Evolutionary conservation across 2,329 filamentous ascomycete species (phyloP).

Genomic region (Diaporthe capsici): DNA sequence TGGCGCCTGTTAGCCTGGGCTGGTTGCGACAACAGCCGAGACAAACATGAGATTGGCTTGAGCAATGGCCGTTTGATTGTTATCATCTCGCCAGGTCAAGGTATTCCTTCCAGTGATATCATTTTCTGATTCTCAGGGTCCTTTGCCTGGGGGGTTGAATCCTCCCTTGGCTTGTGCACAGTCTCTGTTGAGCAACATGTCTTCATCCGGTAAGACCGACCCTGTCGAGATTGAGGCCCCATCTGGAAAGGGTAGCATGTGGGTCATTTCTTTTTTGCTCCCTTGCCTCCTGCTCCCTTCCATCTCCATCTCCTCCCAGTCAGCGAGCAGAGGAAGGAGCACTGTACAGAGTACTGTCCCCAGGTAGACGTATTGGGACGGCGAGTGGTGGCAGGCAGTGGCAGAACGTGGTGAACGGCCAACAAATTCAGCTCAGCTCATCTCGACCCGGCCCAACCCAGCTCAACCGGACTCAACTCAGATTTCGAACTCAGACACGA

Average conservation of each 20-base stretch:
- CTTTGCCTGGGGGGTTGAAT: neutral
- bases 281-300: slow-evolving; percentile 6
- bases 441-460: neutral
- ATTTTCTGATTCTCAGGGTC: slow-evolving; percentile 8
- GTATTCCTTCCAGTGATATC: neutral
- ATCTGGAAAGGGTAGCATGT: slow-evolving; percentile 21
- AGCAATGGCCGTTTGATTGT: slow-evolving; percentile 30
- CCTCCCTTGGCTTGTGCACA: slow-evolving; percentile 18
- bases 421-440: slow-evolving; percentile 8
- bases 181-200: neutral
- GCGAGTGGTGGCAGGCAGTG: neutral
- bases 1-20: slow-evolving; percentile 22
- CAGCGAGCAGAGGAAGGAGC: neutral
- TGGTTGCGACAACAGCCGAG: slow-evolving; percentile 21
- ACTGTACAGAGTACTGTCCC: neutral
- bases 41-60: slow-evolving; percentile 26
- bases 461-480: neutral
- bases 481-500: slow-evolving; percentile 5
- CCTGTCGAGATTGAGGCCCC: neutral
- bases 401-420: slow-evolving; percentile 8
- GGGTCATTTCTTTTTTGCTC: neutral
- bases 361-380: neutral
- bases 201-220: slow-evolving; percentile 17
- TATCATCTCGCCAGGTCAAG: slow-evolving; percentile 17
- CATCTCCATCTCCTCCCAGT: neutral